Evolutionary conservation across 352 stramenopile genomes (phyloP), one percentile per base, ranked within the genome.

Genomic region (Globisporangium cystogenes): DNA sequence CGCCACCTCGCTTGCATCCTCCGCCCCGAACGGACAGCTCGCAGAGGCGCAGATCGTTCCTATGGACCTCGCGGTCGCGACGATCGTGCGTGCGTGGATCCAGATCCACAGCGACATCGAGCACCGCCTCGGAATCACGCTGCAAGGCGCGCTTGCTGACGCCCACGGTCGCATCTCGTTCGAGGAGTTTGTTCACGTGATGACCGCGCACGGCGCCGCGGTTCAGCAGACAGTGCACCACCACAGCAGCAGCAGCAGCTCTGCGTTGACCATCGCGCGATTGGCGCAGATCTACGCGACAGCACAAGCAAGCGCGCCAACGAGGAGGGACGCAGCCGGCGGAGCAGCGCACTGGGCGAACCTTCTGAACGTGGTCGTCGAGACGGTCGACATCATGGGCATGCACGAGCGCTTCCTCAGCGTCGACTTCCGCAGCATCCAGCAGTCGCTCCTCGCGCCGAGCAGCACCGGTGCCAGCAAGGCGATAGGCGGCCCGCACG

Each of bases 391-490:
- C 37, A 43, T 81, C 33, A 40, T 74, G 21, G 63, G 60, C 15
- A 53, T 63, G 24, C 35, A 48, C n/a, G 60, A 75, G 10, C 62
- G 63, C 11, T 61, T 71, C 14, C 16, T 23, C 3, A 60, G 55
- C 27, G 20, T 54, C 16, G 70, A 77, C 47, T 70, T 77, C n/a
- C 64, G 62, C 8, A 74, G 59, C 49, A 73, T 77, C 41, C 64
- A 77, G 33, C 65, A 63, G 8, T 41, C 60, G 3, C 33, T 75
- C 10, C 24, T 55, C 27, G 29, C 29, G 2, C 33, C 51, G 7
- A 42, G 41, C 27, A 41, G 11, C 33, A 23, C 8, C 11, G 48
- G 33, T n/a, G 24, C 11, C 20, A 21, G 29, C 41, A 43, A 43
- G 24, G 15, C 52, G 15, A 29, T 59, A n/a, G 36, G 35, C 8